Evolutionary conservation across 2,329 filamentous ascomycete species (phyloP).

Genomic region (Cryphonectria naterciae): DNA sequence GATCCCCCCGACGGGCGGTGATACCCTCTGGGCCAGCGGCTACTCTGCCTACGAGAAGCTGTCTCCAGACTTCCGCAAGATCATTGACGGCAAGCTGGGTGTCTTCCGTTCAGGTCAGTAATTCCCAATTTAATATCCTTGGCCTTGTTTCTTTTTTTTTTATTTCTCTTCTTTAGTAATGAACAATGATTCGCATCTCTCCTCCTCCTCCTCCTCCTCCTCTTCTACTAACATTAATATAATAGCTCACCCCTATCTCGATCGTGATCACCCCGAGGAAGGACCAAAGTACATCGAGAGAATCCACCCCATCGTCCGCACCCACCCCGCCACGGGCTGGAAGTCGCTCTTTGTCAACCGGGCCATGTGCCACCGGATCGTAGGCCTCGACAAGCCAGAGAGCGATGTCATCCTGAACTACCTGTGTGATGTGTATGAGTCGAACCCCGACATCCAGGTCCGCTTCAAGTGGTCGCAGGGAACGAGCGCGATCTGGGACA

Average conservation of each 20-base stretch:
- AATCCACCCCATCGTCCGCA: slow-evolving; percentile 68
- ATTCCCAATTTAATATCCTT: not conserved
- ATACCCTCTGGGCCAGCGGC: slow-evolving; percentile 74
- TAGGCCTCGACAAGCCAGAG: slow-evolving; percentile 70
- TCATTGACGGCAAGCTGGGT: slow-evolving; percentile 69
- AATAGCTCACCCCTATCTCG: slow-evolving; percentile 65
- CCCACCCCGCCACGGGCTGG: slow-evolving; percentile 75
- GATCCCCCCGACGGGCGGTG: slow-evolving; percentile 66
- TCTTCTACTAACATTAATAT: not conserved
- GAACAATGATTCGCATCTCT: no score
- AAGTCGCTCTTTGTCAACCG: slow-evolving; percentile 75
- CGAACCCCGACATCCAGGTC: slow-evolving; percentile 72
- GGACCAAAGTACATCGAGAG: slow-evolving; percentile 71
- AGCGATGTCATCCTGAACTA: slow-evolving; percentile 71
- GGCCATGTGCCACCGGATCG: slow-evolving; percentile 68
- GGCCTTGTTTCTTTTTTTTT: no score
- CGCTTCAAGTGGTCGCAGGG: slow-evolving; percentile 71
- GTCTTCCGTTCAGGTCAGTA: slow-evolving; percentile 58
- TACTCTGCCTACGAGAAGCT: slow-evolving; percentile 76
- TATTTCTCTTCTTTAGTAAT: no score
- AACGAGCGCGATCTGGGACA: slow-evolving; percentile 73
- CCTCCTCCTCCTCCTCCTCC: not conserved
- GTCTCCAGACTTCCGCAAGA: slow-evolving; percentile 68
- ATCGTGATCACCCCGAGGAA: slow-evolving; percentile 61
- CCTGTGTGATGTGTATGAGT: slow-evolving; percentile 70